phyloP scores from a whole-genome alignment of 495 filamentous ascomycete species.

The Pyrenopolyporus hunteri region DNA sequence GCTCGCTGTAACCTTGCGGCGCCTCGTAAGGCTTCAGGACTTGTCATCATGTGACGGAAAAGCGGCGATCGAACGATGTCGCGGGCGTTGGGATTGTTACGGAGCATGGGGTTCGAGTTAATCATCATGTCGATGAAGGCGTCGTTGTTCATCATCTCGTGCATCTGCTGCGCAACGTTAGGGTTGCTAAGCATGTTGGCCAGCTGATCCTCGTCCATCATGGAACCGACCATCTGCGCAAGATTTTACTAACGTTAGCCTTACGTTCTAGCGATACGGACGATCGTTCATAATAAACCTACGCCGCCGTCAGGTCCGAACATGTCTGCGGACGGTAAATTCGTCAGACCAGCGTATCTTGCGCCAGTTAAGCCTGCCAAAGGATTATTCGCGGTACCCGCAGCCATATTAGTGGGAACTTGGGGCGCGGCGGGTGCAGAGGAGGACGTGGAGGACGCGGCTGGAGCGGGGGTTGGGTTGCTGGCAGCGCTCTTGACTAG shows the following conservation, averaged over 20 bases:
- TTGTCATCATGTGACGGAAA: constrained; percentile 94
- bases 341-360: constrained; percentile 89
- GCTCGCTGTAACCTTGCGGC: constrained; percentile 78
- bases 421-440: constrained; percentile 59
- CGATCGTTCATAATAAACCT: constrained; percentile 50
- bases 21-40: constrained; percentile 79
- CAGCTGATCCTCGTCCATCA: constrained; percentile 74
- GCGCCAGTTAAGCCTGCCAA: constrained; percentile 92
- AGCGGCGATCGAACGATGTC: constrained; percentile 84
- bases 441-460: constrained; percentile 57
- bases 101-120: constrained; percentile 83
- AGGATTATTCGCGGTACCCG: constrained; percentile 89
- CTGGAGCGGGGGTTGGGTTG: constrained; percentile 72
- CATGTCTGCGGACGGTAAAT: constrained; percentile 83
- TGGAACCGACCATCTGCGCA: constrained; percentile 86
- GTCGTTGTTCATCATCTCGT: constrained; percentile 94
- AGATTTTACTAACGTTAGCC: constrained; percentile 42
- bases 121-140: constrained; percentile 92
- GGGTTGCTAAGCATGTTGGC: constrained; percentile 87
- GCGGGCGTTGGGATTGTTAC: constrained; percentile 79
- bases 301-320: constrained; percentile 98
- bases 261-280: not conserved
- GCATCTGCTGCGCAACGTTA: constrained; percentile 78
- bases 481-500: constrained; percentile 94
- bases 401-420: constrained; percentile 88